Evolutionary conservation across 2,329 filamentous ascomycete genomes (phyloP).

Genomic region (Hypoxylon rubiginosum): DNA sequence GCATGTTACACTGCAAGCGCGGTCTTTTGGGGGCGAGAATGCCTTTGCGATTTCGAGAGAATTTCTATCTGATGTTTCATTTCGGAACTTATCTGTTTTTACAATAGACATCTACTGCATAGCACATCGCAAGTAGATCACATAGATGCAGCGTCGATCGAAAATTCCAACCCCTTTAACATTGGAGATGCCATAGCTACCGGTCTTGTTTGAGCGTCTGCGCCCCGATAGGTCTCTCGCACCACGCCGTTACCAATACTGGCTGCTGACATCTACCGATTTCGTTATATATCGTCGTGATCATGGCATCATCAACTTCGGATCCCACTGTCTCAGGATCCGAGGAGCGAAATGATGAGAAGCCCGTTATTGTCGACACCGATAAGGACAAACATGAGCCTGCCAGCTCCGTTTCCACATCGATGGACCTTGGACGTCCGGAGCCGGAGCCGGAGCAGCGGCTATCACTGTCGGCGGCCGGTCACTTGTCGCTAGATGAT

Average conservation of each 20-base stretch:
- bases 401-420: slow-evolving; percentile 37
- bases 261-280: slow-evolving; percentile 5
- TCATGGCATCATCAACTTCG: slow-evolving; percentile 26
- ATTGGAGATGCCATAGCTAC: slow-evolving; percentile 26
- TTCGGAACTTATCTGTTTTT: neutral
- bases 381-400: slow-evolving; percentile 37
- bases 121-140: neutral
- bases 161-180: neutral
- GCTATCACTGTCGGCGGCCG: slow-evolving; percentile 25
- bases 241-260: neutral
- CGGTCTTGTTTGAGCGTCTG: slow-evolving; percentile 11
- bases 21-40: slow-evolving; percentile 11
- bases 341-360: slow-evolving; percentile 22
- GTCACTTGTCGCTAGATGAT: slow-evolving; percentile 50
- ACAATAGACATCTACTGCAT: neutral
- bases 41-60: slow-evolving; percentile 16
- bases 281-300: neutral
- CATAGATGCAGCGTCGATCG: slow-evolving; percentile 5
- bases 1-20: slow-evolving; percentile 29
- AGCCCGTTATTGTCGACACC: slow-evolving; percentile 13
- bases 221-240: slow-evolving; percentile 11
- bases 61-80: slow-evolving; percentile 9
- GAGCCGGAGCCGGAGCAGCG: slow-evolving; percentile 24
- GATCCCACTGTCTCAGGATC: slow-evolving; percentile 2
- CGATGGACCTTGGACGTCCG: slow-evolving; percentile 34